phyloP scores from a whole-genome alignment of 2,329 filamentous ascomycete species.

The Ophiostoma tasmaniense region DNA sequence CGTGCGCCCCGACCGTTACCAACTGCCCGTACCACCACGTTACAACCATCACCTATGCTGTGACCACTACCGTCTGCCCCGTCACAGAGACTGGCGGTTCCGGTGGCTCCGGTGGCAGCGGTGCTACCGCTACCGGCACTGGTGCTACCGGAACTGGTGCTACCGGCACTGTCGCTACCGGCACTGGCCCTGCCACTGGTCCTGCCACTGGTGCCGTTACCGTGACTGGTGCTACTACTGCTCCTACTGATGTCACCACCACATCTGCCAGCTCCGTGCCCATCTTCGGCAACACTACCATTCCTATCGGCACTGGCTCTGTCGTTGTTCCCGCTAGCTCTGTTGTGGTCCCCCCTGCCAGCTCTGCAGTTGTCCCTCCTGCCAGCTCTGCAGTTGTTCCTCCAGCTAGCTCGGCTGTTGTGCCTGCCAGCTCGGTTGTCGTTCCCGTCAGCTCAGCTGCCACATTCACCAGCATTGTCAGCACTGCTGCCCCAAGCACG shows the following conservation, averaged over 20 bases:
- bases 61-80: constrained; percentile 35
- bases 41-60: constrained; percentile 25
- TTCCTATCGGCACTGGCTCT: background rate
- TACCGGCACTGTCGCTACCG: too few species aligned
- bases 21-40: constrained; percentile 24
- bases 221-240: background rate
- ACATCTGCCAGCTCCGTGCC: background rate
- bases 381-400: background rate
- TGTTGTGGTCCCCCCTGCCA: background rate
- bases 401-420: background rate
- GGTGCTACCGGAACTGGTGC: too few species aligned
- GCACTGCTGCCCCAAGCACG: background rate
- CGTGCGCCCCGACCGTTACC: constrained; percentile 25
- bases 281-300: background rate
- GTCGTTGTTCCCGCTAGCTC: background rate
- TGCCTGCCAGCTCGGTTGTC: background rate
- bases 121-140: background rate
- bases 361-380: background rate
- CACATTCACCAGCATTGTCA: background rate
- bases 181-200: background rate
- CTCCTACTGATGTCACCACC: background rate
- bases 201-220: background rate
- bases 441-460: background rate
- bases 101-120: background rate
- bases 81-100: constrained; percentile 22